Base-by-base conservation (phyloP, 331 rosid species). In the Spiraea crenata region DNA sequence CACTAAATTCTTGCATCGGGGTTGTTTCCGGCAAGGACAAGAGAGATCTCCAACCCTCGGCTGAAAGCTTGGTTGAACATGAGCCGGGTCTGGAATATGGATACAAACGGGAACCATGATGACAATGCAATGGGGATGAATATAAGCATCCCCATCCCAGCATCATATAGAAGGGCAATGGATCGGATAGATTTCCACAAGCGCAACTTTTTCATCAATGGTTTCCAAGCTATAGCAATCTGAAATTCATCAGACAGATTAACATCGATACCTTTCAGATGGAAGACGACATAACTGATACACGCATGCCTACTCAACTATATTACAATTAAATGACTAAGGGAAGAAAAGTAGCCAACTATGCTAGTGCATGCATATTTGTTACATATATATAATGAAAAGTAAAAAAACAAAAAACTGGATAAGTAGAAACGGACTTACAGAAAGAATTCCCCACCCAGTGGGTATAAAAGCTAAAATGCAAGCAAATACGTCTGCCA, bases 51-150 rank as follows among this genome's bases (percentile, higher is more conserved):
- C 78, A 91, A 74, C 50, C 97, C 99, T 58, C 97, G 87, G 76
- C 97, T 89, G 83, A 93, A 93, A 44, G 99, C 99, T 75, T 87
- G 91, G 90, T 91, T 93, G 88, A 91, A 93, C 99, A 91, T 93
- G 83, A 93, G 96, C 67, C 97, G 83, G 40, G 95, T 85, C 81
- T 93, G 99, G 84, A 93, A 91, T 7, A 97, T 93, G 1, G 99
- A 91, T 45, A 93, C 85, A 75, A 91, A 91, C 25, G 99, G 99
- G 81, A 93, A 91, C 97, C 99, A 93, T 0, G 96, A 93, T 40
- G 76, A 71, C 11, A 91, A 68, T 35, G 97, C 97, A 72, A 91
- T 73, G 65, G 99, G 99, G 45, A 93, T 62, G 63, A 93, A 93
- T 73, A 93, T 85, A 20, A 93, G 49, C 97, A 91, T 89, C 76